A percentile compares a stretch with the other conserved stretches of the same genome.
phyloP scores from a whole-genome alignment of 2,329 filamentous ascomycete genomes.

The Colletotrichum simmondsii region DNA sequence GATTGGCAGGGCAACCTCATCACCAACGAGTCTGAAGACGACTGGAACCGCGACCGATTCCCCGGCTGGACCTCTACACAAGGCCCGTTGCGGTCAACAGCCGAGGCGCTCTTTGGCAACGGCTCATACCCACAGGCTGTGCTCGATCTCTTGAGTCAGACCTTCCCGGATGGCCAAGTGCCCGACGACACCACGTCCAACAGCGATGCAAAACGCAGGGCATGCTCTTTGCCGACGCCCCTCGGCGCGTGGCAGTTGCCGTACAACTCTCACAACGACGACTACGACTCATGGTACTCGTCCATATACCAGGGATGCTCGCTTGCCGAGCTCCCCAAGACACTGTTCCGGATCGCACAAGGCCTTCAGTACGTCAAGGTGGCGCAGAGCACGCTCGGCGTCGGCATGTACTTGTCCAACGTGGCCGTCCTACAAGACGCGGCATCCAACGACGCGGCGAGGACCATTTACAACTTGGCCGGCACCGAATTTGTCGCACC shows the following conservation, averaged over 20 bases:
- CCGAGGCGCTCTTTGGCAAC: constrained; percentile 27
- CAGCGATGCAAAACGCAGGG: not conserved
- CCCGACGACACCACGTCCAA: constrained; percentile 2
- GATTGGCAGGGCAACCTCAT: constrained; percentile 30
- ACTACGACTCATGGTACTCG: constrained; percentile 25
- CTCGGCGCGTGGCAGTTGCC: constrained; percentile 26
- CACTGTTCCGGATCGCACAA: constrained; percentile 24
- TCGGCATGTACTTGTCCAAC: constrained; percentile 33
- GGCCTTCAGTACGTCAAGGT: constrained; percentile 21
- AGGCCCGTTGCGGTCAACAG: constrained; percentile 25
- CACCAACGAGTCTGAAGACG: constrained; percentile 23
- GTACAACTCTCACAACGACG: constrained; percentile 28
- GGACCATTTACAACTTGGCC: constrained; percentile 30
- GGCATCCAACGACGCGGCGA: constrained; percentile 26
- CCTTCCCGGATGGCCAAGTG: constrained; percentile 9
- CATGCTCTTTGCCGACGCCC: constrained; percentile 17
- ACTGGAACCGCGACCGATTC: constrained; percentile 21
- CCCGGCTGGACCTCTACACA: constrained; percentile 14
- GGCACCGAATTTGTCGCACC: constrained; percentile 18
- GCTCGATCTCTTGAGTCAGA: constrained; percentile 19
- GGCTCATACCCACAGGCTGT: constrained; percentile 24
- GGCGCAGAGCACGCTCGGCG: constrained; percentile 28
- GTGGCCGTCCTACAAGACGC: constrained; percentile 24
- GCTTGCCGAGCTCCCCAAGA: constrained; percentile 21
- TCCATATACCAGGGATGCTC: constrained; percentile 27